Evolutionary conservation across 2,329 filamentous ascomycete species (phyloP).

Genomic region (Nigrospora oryzae): DNA sequence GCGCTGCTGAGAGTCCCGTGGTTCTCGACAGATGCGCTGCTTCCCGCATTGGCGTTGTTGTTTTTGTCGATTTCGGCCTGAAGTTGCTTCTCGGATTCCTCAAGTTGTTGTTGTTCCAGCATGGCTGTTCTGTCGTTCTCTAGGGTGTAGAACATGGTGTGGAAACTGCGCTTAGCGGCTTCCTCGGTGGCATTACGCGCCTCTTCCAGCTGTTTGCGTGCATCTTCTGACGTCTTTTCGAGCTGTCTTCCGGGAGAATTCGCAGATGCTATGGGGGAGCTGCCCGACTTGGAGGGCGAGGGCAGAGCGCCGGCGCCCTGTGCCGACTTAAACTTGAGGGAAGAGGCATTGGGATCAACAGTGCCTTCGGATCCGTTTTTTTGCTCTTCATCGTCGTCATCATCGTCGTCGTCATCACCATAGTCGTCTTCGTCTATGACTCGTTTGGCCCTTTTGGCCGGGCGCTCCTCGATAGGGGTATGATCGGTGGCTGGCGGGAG

Average conservation of each 20-base stretch:
- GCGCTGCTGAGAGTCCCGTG: slow-evolving; percentile 88
- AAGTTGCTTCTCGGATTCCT: slow-evolving; percentile 92
- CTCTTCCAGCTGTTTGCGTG: slow-evolving; percentile 86
- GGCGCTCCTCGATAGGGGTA: slow-evolving; percentile 48
- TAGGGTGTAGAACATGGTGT: slow-evolving; percentile 88
- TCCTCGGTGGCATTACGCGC: slow-evolving; percentile 87
- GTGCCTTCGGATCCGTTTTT: neutral
- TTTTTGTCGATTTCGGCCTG: slow-evolving; percentile 86
- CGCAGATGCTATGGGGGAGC: slow-evolving; percentile 54
- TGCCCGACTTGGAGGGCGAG: slow-evolving; percentile 63
- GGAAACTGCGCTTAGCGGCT: slow-evolving; percentile 80
- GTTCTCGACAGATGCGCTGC: slow-evolving; percentile 47
- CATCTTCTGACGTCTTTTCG: slow-evolving; percentile 71
- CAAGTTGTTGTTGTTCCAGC: slow-evolving; percentile 93
- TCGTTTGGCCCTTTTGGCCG: slow-evolving; percentile 66
- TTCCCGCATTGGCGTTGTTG: slow-evolving; percentile 36
- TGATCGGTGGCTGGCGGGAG: slow-evolving; percentile 51
- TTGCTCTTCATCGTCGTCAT: slow-evolving; percentile 50
- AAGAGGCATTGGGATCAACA: slow-evolving; percentile 36
- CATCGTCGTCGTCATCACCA: slow-evolving; percentile 74
- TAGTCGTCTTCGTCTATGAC: slow-evolving; percentile 81
- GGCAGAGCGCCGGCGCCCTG: slow-evolving; percentile 49
- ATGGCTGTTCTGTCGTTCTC: slow-evolving; percentile 95
- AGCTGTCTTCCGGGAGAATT: slow-evolving; percentile 51
- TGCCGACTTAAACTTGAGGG: slow-evolving; percentile 40